Percentiles rank a stretch among this genome's conserved stretches.
Conservation (phyloP, 2,329 filamentous ascomycete species). For the Pseudogymnoascus pannorum region DNA sequence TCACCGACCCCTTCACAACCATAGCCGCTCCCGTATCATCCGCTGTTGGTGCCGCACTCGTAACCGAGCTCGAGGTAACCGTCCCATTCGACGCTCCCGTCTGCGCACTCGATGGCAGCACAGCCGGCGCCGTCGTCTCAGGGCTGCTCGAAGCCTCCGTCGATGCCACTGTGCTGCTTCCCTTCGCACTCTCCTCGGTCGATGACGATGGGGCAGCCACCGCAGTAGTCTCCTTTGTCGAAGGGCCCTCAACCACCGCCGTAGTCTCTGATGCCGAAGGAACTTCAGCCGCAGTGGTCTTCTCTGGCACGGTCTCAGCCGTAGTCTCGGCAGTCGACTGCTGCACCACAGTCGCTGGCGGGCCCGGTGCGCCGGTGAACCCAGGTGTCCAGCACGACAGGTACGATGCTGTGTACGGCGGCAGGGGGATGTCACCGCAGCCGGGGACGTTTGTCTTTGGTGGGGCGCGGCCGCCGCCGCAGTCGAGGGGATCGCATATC, state of each 20-base stretch:
- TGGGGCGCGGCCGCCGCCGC: conserved; percentile 16
- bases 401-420: background rate
- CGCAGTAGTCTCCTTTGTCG: background rate
- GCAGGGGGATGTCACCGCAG: background rate
- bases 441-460: conserved; percentile 1
- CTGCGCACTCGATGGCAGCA: background rate
- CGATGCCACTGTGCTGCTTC: background rate
- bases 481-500: conserved; percentile 21
- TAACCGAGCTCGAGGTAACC: background rate
- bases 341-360: background rate
- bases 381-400: background rate
- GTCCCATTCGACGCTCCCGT: background rate
- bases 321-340: background rate
- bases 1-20: background rate
- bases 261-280: background rate
- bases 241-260: background rate
- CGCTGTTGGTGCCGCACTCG: background rate
- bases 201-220: background rate
- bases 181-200: background rate
- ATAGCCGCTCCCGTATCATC: background rate
- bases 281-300: background rate
- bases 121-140: background rate
- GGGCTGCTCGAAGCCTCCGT: background rate
- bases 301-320: background rate
- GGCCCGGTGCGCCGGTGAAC: background rate